Percentiles rank a stretch among this genome's conserved stretches.
phyloP scores from a whole-genome alignment of 208 protist genomes.

The Histomonas meleagridis region DNA sequence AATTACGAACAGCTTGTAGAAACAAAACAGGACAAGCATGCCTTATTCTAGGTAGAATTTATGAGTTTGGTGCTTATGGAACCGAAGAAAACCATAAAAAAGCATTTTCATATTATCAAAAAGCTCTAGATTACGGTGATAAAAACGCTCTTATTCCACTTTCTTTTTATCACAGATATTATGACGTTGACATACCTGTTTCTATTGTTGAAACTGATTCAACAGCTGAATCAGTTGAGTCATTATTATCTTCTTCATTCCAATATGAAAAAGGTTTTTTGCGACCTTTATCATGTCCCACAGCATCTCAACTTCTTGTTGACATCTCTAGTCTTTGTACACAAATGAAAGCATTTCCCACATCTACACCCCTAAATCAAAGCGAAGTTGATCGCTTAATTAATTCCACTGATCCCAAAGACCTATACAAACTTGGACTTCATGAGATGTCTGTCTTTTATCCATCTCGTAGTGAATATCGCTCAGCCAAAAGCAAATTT shows the following conservation, averaged over 20 bases:
- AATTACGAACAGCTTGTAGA: neutral
- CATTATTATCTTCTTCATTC: neutral
- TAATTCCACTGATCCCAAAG: neutral
- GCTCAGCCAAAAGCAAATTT: neutral
- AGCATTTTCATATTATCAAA: neutral
- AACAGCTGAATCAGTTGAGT: neutral
- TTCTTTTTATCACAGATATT: slow-evolving; percentile 15
- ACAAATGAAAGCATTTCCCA: neutral
- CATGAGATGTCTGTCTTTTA: neutral
- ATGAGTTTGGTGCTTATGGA: neutral
- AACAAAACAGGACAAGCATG: neutral
- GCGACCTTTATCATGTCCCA: neutral
- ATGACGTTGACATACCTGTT: neutral
- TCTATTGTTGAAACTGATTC: neutral
- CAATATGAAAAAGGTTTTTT: neutral
- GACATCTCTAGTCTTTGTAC: neutral
- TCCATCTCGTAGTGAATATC: neutral
- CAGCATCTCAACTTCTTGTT: neutral
- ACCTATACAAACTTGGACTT: neutral
- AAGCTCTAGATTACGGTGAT: neutral
- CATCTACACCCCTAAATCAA: neutral
- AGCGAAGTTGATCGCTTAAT: neutral
- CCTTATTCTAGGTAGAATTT: neutral
- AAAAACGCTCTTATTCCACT: neutral
- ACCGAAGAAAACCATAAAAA: neutral